Percentiles rank a stretch among this genome's conserved stretches.
These are phyloP conservation scores for Scleroderma bovista DNA, from an alignment of 768 basidiomycete species.

Conservation along the genomic window DNA sequence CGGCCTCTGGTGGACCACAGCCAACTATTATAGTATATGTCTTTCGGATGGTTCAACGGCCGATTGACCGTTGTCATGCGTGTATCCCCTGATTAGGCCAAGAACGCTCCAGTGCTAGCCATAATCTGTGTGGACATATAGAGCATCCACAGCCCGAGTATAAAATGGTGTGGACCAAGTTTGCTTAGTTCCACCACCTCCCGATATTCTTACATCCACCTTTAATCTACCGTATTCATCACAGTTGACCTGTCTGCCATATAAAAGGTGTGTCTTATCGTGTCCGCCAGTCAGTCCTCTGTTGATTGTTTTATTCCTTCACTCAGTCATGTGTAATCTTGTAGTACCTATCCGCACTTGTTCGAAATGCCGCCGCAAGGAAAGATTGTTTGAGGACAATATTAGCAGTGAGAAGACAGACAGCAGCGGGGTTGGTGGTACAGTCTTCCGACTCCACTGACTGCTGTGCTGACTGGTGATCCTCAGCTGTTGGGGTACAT, in stretches of 20 bases:
- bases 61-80: neutral
- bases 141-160: neutral
- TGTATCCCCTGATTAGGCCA: neutral
- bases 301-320: conserved; percentile 3
- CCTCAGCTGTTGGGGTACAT: conserved; percentile 19
- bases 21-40: neutral
- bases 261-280: neutral
- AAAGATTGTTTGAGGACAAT: conserved; percentile 22
- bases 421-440: conserved; percentile 13
- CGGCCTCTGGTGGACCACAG: neutral
- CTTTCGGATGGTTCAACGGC: neutral
- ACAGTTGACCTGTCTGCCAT: neutral
- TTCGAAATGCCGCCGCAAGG: conserved; percentile 20
- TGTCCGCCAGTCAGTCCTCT: neutral
- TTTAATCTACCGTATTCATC: no score
- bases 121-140: neutral
- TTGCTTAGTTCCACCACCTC: neutral
- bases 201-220: no score
- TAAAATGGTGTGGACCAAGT: neutral
- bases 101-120: neutral
- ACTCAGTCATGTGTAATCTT: conserved; percentile 24
- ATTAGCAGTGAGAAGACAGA: conserved; percentile 12
- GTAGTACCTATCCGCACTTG: conserved; percentile 27
- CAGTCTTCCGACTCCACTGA: neutral
- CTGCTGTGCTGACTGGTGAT: neutral